Percentiles rank a stretch among this genome's conserved stretches.
phyloP scores from a whole-genome alignment of 1,139 yeast species.

The Debaryomycetaceae sp. region DNA sequence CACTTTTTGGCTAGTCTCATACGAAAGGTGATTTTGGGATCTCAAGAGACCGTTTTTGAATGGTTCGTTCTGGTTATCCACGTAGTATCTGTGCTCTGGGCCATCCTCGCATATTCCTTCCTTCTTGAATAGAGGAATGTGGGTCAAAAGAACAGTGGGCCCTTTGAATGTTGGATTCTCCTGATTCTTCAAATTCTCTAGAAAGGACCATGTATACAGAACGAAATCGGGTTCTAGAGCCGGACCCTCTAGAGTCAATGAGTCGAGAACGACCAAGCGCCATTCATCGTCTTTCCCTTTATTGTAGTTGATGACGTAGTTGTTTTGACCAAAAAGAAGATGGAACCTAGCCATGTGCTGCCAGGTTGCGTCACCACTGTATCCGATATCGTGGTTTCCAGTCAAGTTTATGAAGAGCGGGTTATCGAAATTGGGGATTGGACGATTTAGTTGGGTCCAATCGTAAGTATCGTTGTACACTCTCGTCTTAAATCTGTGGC shows the following conservation, averaged over 20 bases:
- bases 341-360: conserved; percentile 84
- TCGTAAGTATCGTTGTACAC: conserved; percentile 60
- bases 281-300: conserved; percentile 62
- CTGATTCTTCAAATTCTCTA: conserved; percentile 50
- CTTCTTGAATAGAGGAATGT: conserved; percentile 81
- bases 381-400: conserved; percentile 96
- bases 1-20: conserved; percentile 62
- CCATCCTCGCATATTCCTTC: conserved; percentile 86
- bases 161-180: conserved; percentile 57
- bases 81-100: conserved; percentile 62
- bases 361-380: conserved; percentile 90
- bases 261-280: conserved; percentile 82
- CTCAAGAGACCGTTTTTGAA: conserved; percentile 67
- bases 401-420: conserved; percentile 77
- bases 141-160: conserved; percentile 79
- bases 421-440: conserved; percentile 30
- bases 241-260: conserved; percentile 87
- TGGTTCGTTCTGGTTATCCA: conserved; percentile 56
- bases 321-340: conserved; percentile 75
- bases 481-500: conserved; percentile 43
- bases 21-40: conserved; percentile 82
- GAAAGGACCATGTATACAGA: conserved; percentile 67
- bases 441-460: conserved; percentile 50
- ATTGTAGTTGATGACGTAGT: conserved; percentile 72
- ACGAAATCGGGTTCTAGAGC: conserved; percentile 71